Percentiles rank a stretch among this genome's conserved stretches.
These are phyloP conservation scores for Exserohilum turcica DNA, from an alignment of 2,329 filamentous ascomycete species.

Conservation along the genomic window DNA sequence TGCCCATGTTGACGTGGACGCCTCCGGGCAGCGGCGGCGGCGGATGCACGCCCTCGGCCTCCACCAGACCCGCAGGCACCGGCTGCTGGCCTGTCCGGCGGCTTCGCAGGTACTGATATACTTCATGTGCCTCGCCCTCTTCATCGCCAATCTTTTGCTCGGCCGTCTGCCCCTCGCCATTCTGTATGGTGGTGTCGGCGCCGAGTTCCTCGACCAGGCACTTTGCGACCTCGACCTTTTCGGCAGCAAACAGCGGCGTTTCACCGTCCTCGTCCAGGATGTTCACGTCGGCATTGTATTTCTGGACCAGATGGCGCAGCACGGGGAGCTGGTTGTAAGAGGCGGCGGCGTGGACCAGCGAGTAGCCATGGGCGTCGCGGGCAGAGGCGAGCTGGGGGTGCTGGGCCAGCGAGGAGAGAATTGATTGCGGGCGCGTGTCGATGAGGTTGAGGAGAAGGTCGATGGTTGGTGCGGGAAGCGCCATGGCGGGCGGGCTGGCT, in stretches of 20 bases:
- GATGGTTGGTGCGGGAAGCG: conserved; percentile 48
- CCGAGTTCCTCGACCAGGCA: conserved; percentile 82
- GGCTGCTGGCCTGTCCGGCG: conserved; percentile 34
- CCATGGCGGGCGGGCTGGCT: conserved; percentile 25
- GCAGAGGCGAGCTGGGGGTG: conserved; percentile 76
- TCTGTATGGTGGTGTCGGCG: conserved; percentile 67
- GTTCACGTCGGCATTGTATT: conserved; percentile 79
- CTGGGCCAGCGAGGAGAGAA: conserved; percentile 74
- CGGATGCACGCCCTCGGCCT: conserved; percentile 34
- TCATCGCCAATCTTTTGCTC: conserved; percentile 75
- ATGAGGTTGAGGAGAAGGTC: conserved; percentile 63
- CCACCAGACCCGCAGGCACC: conserved; percentile 26
- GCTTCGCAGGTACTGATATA: conserved; percentile 70
- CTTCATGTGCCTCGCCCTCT: conserved; percentile 77
- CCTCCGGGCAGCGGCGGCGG: conserved; percentile 74
- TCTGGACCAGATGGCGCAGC: conserved; percentile 73
- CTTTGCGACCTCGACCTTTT: conserved; percentile 77
- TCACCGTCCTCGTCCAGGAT: conserved; percentile 89
- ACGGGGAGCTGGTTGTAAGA: conserved; percentile 89
- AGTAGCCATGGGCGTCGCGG: conserved; percentile 93
- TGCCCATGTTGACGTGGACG: conserved; percentile 76
- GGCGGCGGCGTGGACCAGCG: conserved; percentile 86
- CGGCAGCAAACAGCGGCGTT: conserved; percentile 91
- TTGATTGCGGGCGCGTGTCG: conserved; percentile 75
- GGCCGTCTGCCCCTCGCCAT: conserved; percentile 78